Evolutionary conservation across 192 early-diverging fungal genomes (phyloP).

Genomic region (Entomortierella lignicola): DNA sequence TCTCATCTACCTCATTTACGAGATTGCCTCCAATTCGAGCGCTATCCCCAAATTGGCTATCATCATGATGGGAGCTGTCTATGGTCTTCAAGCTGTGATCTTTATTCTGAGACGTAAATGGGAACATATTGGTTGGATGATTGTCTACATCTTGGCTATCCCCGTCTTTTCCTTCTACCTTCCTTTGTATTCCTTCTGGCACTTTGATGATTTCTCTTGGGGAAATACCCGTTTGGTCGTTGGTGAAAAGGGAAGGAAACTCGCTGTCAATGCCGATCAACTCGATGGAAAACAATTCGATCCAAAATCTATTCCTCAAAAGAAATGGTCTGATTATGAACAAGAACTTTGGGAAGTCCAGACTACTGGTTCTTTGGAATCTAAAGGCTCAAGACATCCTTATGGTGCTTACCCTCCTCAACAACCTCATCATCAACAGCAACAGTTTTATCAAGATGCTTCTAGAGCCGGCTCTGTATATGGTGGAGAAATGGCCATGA

Average conservation of each 20-base stretch:
- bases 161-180: conserved; percentile 88
- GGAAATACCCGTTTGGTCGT: conserved; percentile 94
- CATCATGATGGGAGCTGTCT: conserved; percentile 86
- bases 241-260: conserved; percentile 85
- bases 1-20: conserved; percentile 86
- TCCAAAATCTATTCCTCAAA: conserved; percentile 77
- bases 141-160: conserved; percentile 92
- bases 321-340: conserved; percentile 88
- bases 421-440: conserved; percentile 18
- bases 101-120: conserved; percentile 88
- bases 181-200: conserved; percentile 96
- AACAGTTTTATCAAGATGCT: conserved; percentile 22
- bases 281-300: conserved; percentile 77
- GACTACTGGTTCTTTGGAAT: conserved; percentile 62
- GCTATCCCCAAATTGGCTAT: conserved; percentile 85
- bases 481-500: conserved; percentile 22
- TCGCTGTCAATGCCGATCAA: conserved; percentile 66
- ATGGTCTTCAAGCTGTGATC: conserved; percentile 77
- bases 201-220: conserved; percentile 99
- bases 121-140: conserved; percentile 97
- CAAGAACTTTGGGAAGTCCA: conserved; percentile 75
- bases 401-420: conserved; percentile 46
- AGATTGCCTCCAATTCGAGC: conserved; percentile 64
- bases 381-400: conserved; percentile 57
- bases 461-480: conserved; percentile 59